A percentile compares a stretch with the other conserved stretches of the same genome.
phyloP scores from a whole-genome alignment of 257 asterid species.

The Verbascum thapsus region DNA sequence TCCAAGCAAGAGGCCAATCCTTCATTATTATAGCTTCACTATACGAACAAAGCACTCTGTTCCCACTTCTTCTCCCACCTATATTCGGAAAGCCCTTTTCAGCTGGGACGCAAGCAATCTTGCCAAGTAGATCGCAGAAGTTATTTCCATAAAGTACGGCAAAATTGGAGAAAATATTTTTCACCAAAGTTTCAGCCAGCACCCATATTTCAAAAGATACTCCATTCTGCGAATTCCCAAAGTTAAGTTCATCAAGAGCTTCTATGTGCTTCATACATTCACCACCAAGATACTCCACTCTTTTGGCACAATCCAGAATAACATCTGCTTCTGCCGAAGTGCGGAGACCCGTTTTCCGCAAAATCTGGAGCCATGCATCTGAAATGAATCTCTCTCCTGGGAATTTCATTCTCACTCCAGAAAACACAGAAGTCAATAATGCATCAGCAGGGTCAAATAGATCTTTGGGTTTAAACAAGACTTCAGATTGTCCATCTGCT shows the following conservation, averaged over 20 bases:
- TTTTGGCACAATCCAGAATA: conserved; percentile 86
- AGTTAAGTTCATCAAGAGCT: conserved; percentile 54
- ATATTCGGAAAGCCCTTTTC: conserved; percentile 81
- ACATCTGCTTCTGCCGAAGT: conserved; percentile 81
- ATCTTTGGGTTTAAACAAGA: conserved; percentile 67
- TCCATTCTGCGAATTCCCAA: conserved; percentile 60
- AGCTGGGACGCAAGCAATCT: conserved; percentile 88
- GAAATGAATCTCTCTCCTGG: conserved; percentile 93
- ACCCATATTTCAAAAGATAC: conserved; percentile 85
- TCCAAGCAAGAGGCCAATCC: conserved; percentile 99
- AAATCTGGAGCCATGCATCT: conserved; percentile 84
- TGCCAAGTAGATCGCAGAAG: conserved; percentile 83
- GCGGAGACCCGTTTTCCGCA: conserved; percentile 83
- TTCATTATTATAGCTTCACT: conserved; percentile 73
- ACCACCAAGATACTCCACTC: conserved; percentile 89
- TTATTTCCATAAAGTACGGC: conserved; percentile 86
- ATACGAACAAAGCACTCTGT: conserved; percentile 84
- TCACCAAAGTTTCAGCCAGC: conserved; percentile 81
- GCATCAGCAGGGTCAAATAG: conserved; percentile 86
- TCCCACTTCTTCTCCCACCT: conserved; percentile 72
- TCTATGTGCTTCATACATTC: conserved; percentile 60
- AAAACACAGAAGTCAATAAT: conserved; percentile 72
- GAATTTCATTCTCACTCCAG: conserved; percentile 74
- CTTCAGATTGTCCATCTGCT: conserved; percentile 68
- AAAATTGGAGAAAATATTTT: conserved; percentile 77